Evolutionary conservation across 1,139 yeast genomes (phyloP), one percentile per base, ranked within the genome.

Genomic region (Eremothecium coryli): DNA sequence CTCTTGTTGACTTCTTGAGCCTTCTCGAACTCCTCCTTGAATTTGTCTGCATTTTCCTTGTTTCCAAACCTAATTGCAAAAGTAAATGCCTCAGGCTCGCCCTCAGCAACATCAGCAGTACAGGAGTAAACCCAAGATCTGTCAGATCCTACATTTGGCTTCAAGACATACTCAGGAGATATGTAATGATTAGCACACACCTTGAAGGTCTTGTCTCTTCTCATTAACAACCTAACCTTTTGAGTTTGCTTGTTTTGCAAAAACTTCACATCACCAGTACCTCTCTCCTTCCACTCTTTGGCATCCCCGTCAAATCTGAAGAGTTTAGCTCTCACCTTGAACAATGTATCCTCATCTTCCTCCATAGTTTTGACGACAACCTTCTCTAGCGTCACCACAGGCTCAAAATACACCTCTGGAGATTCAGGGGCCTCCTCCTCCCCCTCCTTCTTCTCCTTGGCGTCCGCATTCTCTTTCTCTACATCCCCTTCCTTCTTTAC

Each of bases 241-340:
- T 73, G 71, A 39, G 85, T 67, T n/a, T 14, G 11, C 65, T 84
- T 85, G 68, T 88, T 95, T 68, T 90, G 74, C 60, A 90, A 75
- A 64, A 90, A 85, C 66, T 88, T 85, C 53, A 88, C 96, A 58
- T 90, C 98, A 53, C 98, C 99, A 29, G 96, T 86, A 50, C 98
- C 98, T 70, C 98, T 82, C 70, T 93, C 99, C 65, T 93, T 90
- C 98, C 99, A 90, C 66, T 90, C 98, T 57, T 84, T 82, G 39
- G 78, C 59, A 44, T 80, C 86, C 42, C 70, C 70, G 56, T 80
- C 82, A 69, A 80, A 90, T 64, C 86, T 80, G 71, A 90, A 90
- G 58, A 90, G 71, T 66, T 90, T 93, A 50, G 99, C 97, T 60
- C 98, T 72, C 37, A 79, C 86, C 60, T 90, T 90, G 68, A 68